Evolutionary conservation across 2,329 filamentous ascomycete species (phyloP).

Genomic region (Helminthosporium solani): DNA sequence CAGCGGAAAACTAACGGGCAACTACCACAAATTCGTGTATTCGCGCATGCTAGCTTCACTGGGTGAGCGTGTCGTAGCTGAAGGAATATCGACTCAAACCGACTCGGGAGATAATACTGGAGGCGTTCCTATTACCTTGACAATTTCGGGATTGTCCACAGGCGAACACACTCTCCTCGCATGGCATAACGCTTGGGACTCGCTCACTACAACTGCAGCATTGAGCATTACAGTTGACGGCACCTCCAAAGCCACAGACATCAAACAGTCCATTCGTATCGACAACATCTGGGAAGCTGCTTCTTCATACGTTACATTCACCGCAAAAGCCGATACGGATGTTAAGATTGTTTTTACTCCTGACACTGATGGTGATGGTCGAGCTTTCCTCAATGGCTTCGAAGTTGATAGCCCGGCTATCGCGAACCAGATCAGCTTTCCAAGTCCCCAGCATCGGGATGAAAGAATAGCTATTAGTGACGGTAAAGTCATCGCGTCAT

Average conservation of each 20-base stretch:
- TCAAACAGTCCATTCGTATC: conserved; percentile 25
- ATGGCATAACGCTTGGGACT: conserved; percentile 38
- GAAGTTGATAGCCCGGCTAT: conserved; percentile 30
- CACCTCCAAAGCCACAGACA: conserved; percentile 4
- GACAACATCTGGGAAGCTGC: conserved; percentile 38
- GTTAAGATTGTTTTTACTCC: conserved; percentile 25
- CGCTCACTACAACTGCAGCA: conserved; percentile 16
- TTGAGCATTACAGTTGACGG: conserved; percentile 29
- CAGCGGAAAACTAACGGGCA: conserved; percentile 21
- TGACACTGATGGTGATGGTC: conserved; percentile 9
- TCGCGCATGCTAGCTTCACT: conserved; percentile 26
- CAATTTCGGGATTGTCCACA: conserved; percentile 26
- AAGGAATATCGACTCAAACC: conserved; percentile 28
- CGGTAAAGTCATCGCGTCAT: conserved; percentile 16
- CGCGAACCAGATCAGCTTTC: conserved; percentile 27
- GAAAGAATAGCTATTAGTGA: conserved; percentile 24
- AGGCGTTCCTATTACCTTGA: conserved; percentile 19
- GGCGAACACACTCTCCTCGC: conserved; percentile 31
- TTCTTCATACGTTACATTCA: conserved; percentile 29
- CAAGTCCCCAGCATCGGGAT: conserved; percentile 29
- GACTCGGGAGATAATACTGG: conserved; percentile 13
- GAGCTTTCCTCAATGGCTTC: conserved; percentile 36
- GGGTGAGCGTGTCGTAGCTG: conserved; percentile 30
- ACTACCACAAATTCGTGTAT: conserved; percentile 26
- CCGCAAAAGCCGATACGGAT: conserved; percentile 5